A percentile compares a stretch with the other conserved stretches of the same genome.
phyloP scores from a whole-genome alignment of 352 stramenopile genomes.

The Thraustochytrium sp. region DNA sequence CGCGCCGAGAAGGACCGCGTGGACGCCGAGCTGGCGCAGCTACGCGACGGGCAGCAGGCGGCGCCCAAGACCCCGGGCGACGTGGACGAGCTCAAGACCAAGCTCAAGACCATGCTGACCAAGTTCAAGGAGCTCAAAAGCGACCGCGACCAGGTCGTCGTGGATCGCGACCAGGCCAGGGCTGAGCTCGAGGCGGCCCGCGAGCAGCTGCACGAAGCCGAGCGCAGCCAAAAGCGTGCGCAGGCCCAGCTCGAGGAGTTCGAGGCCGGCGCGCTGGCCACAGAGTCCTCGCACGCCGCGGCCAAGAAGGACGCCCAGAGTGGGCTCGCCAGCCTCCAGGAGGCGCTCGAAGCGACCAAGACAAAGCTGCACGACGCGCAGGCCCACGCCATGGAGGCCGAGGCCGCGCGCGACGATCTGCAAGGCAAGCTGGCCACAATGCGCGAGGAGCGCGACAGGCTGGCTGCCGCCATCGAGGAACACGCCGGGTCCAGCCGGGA shows the following conservation, averaged over 20 bases:
- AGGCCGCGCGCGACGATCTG: neutral
- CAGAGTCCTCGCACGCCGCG: neutral
- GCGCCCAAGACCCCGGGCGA: neutral
- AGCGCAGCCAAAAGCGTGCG: too few relatives aligned
- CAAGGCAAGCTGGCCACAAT: neutral
- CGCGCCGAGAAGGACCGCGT: too few relatives aligned
- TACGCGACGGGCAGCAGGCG: neutral
- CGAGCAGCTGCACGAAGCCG: neutral
- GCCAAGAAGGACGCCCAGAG: neutral
- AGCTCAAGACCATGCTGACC: neutral
- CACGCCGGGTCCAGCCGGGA: too few relatives aligned
- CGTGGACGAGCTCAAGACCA: neutral
- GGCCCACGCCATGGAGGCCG: neutral
- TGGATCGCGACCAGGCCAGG: too few relatives aligned
- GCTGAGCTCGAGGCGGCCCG: neutral
- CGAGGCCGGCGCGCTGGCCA: neutral
- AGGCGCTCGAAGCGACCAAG: neutral
- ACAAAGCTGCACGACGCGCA: neutral
- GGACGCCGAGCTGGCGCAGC: neutral
- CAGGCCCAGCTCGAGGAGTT: neutral
- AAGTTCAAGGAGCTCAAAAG: conserved; percentile 9
- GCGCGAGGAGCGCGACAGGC: neutral
- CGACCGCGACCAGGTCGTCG: neutral
- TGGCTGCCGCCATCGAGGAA: neutral
- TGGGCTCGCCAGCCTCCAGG: neutral